Evolutionary conservation across 805 yeast genomes (phyloP), one percentile per base, ranked within the genome.

Genomic region (Henningerozyma blattae): DNA sequence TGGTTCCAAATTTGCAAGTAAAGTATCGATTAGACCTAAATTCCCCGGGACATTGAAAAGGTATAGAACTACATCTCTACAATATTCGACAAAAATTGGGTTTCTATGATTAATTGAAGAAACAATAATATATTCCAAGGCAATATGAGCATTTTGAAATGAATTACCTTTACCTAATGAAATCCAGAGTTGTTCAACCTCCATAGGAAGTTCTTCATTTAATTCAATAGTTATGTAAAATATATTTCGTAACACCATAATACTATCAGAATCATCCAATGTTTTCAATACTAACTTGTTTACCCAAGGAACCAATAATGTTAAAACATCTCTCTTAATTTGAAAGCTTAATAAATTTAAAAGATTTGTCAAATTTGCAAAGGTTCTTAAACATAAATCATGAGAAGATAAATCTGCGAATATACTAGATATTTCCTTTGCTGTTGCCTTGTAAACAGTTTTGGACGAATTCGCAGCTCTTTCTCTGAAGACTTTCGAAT

Each of bases 121-220:
- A 16, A 66, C 67, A 30, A 83, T 63, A 29, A 85, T 62, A 48
- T 75, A 91, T 30, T 77, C 80, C 48, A 84, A 58, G 15, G 85
- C 80, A 2, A 72, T 75, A 30, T 75, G 75, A 15, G 78, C 77
- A 46, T 89, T 86, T n/a, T 62, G 66, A 20, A 71, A 67, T 19
- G 72, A 68, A n/a, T 70, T 68, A 4, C 80, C 83, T 32, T 70
- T 73, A 1, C 93, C 95, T n/a, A 91, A 62, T 0, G 96, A 89
- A 4, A 83, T 85, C 99, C 99, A 91, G 16, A 91, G 57, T 0
- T 94, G 94, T 53, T 87, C 96, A 9, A 91, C 84, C 46, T 86
- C 97, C 46, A 79, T 80, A 29, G 84, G 83, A 44, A 84, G 74
- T 12, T 66, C 64, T 31, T 78, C 77, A 33, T 87, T 74, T 45